Conservation (phyloP, 2,329 filamentous ascomycete species). For the Paramyrothecium roridum region DNA sequence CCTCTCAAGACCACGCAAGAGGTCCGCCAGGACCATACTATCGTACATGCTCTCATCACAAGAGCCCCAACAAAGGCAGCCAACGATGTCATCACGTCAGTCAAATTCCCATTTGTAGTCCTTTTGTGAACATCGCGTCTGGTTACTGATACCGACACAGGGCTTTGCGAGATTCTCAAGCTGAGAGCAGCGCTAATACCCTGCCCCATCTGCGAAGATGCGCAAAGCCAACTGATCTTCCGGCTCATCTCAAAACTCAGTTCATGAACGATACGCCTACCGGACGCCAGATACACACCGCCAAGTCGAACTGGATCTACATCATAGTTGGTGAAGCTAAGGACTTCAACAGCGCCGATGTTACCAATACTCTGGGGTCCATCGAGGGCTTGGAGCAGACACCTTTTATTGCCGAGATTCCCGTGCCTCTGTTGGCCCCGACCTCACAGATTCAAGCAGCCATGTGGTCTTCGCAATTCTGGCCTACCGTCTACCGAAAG, state of each 20-base stretch:
- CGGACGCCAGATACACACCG: constrained; percentile 55
- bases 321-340: constrained; percentile 52
- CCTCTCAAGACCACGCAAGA: constrained; percentile 65
- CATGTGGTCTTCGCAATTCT: constrained; percentile 72
- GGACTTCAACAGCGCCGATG: constrained; percentile 49
- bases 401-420: constrained; percentile 59
- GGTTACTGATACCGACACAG: constrained; percentile 29
- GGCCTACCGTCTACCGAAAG: constrained; percentile 83
- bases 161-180: constrained; percentile 52
- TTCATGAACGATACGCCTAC: constrained; percentile 56
- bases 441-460: constrained; percentile 73
- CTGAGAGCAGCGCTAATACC: constrained; percentile 60
- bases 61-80: constrained; percentile 69
- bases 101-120: constrained; percentile 10
- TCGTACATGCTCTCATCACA: constrained; percentile 66
- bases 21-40: constrained; percentile 54
- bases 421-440: constrained; percentile 70
- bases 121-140: not conserved
- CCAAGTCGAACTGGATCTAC: constrained; percentile 59
- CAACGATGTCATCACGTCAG: constrained; percentile 70
- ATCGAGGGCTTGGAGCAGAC: constrained; percentile 50
- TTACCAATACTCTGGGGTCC: constrained; percentile 43
- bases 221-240: constrained; percentile 67
- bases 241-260: constrained; percentile 59
- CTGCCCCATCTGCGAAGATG: constrained; percentile 73